Evolutionary conservation across 768 basidiomycete species (phyloP).

Genomic region (Auricularia heimuer): DNA sequence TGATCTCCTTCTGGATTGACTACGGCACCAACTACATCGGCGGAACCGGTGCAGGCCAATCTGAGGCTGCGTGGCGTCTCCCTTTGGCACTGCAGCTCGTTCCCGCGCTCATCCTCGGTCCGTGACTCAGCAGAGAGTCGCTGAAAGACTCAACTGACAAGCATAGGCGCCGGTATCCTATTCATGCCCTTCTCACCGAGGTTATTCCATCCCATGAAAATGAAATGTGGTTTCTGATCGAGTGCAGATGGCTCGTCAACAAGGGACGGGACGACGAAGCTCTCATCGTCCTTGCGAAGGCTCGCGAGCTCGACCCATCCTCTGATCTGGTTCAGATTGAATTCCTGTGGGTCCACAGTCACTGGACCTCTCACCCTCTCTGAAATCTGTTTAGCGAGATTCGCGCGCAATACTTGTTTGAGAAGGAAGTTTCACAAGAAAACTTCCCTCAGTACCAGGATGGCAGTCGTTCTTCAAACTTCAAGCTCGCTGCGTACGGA

Average conservation of each 20-base stretch:
- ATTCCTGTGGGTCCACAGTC: slow-evolving; percentile 43
- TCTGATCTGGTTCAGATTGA: slow-evolving; percentile 62
- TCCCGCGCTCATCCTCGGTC: slow-evolving; percentile 56
- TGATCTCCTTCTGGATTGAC: slow-evolving; percentile 46
- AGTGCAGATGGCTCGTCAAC: slow-evolving; percentile 63
- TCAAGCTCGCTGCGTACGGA: slow-evolving; percentile 42
- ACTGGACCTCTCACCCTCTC: neutral
- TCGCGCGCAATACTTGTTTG: slow-evolving; percentile 64
- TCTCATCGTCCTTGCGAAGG: slow-evolving; percentile 47
- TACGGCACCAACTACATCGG: slow-evolving; percentile 61
- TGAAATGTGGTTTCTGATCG: neutral
- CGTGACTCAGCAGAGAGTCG: neutral
- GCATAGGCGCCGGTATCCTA: slow-evolving; percentile 42
- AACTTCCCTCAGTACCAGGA: slow-evolving; percentile 59
- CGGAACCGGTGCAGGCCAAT: slow-evolving; percentile 25
- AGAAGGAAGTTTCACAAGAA: slow-evolving; percentile 48
- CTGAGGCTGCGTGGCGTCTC: slow-evolving; percentile 65
- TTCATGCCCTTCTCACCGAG: slow-evolving; percentile 78
- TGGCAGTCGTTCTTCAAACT: slow-evolving; percentile 43
- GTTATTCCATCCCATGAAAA: slow-evolving; percentile 20
- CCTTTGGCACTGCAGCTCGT: slow-evolving; percentile 66
- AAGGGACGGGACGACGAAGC: slow-evolving; percentile 69
- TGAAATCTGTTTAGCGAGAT: slow-evolving; percentile 40
- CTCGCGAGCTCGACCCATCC: slow-evolving; percentile 46
- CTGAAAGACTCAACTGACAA: neutral